Evolutionary conservation across 2,329 filamentous ascomycete species (phyloP), one percentile per base, ranked within the genome.

Genomic region (Clonostachys rosea): DNA sequence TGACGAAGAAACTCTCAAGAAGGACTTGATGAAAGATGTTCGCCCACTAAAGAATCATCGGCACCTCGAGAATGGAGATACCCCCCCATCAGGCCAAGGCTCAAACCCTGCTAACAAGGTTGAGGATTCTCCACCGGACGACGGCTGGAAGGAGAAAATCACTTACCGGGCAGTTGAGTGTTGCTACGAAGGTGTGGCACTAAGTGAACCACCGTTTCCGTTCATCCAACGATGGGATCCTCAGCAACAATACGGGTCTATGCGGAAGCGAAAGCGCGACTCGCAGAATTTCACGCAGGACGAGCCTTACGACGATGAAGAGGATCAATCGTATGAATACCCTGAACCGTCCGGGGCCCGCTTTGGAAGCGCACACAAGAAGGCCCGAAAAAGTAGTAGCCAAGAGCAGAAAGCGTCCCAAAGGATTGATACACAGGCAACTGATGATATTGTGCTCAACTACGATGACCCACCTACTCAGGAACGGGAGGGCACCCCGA

Each of bases 201-300:
- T 95, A 42, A 87, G 79, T 46, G 78, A 88, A 34, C 91, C 92
- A 0, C 89, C 91, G 0, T 96, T 95, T 59, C 91, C 91, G 0
- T 96, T 96, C 63, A 74, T 87, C 14, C 91, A 96, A 63, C 80
- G 88, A 42, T 96, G 91, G 92, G 89, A 95, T 64, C 78, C 81
- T 5, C 85, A 90, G 50, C 87, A 91, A 57, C 68, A 70, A 53
- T 66, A 58, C 44, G 61, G 62, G 3, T 59, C 56, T 5, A 70
- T 71, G 54, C 67, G 65, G 8, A 80, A 73, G 52, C 67, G 71
- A 46, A 84, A 84, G 60, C 70, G 74, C 34, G 50, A 57, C 67
- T 54, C 71, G 57, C 54, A 68, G 65, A 48, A 53, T 17, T 35
- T 42, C 6, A 30, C 35, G 10, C 42, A 40, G 14, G 46, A 47